phyloP scores from a whole-genome alignment of 352 stramenopile genomes.

The Globisporangium paddicum region DNA sequence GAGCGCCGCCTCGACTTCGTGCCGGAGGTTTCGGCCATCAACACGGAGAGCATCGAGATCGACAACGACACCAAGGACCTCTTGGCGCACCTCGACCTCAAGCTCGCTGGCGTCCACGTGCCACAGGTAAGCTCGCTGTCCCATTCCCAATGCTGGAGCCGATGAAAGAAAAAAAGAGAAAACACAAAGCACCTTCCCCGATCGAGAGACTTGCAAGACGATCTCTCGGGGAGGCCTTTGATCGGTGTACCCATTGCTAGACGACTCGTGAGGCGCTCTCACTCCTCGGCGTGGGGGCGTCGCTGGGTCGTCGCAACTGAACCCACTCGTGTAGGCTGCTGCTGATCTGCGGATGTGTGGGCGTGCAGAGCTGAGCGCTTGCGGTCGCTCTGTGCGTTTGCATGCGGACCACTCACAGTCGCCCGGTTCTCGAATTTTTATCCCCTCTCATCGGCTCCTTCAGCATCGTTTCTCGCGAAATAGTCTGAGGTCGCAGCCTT shows the following conservation, averaged over 20 bases:
- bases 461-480: constrained; percentile 16
- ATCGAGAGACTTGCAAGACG: constrained; percentile 10
- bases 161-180: constrained; percentile 38
- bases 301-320: constrained; percentile 7
- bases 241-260: constrained; percentile 65
- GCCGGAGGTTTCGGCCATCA: constrained; percentile 95
- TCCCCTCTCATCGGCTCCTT: constrained; percentile 46
- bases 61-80: constrained; percentile 99
- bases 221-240: constrained; percentile 14
- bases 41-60: constrained; percentile 94
- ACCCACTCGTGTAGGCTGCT: background rate
- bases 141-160: constrained; percentile 76
- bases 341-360: background rate
- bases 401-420: background rate
- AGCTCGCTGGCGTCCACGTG: constrained; percentile 87
- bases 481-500: constrained; percentile 35
- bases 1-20: constrained; percentile 99
- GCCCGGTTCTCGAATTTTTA: background rate
- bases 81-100: constrained; percentile 94
- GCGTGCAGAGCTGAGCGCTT: background rate
- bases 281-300: background rate
- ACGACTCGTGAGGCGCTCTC: constrained; percentile 12
- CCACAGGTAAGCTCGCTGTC: constrained; percentile 62
- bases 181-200: constrained; percentile 12
- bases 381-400: background rate